A percentile compares a stretch with the other conserved stretches of the same genome.
Conservation (phyloP, 148 eudicot species). For the Vaccinium myrtillus region DNA sequence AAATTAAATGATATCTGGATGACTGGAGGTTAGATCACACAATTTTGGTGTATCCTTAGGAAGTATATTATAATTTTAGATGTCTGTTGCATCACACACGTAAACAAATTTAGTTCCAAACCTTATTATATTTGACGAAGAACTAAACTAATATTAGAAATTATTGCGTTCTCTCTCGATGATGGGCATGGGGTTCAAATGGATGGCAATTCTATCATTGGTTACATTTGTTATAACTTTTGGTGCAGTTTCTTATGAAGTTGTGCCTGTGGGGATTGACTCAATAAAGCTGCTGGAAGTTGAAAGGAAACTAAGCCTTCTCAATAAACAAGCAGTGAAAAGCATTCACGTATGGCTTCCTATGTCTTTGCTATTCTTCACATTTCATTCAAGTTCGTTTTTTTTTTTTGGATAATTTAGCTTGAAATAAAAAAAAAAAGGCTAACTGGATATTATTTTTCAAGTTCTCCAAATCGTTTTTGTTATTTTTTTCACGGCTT, state of each 20-base stretch:
- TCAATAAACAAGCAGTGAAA: slow-evolving; percentile 31
- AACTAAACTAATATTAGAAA: not conserved
- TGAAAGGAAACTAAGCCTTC: slow-evolving; percentile 24
- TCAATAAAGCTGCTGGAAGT: slow-evolving; percentile 9
- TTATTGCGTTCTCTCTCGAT: not conserved
- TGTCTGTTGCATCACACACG: not conserved
- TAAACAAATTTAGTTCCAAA: not conserved
- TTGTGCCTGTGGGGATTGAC: not conserved
- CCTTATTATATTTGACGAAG: too few species aligned
- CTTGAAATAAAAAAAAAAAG: too few species aligned
- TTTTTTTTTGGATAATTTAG: not conserved
- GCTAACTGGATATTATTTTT: too few species aligned
- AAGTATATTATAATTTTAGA: not conserved
- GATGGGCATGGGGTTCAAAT: slow-evolving; percentile 18
- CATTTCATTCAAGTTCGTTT: not conserved
- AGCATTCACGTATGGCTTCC: slow-evolving; percentile 40
- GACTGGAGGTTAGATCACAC: slow-evolving; percentile 40
- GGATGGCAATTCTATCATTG: slow-evolving; percentile 10
- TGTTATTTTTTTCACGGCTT: too few species aligned
- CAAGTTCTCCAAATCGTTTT: too few species aligned
- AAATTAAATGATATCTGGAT: slow-evolving; percentile 27
- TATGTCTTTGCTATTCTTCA: not conserved
- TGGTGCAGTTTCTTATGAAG: not conserved
- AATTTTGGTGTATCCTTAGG: not conserved
- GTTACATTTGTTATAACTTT: slow-evolving; percentile 10